These are phyloP conservation scores for Pythium chondricola DNA, from an alignment of 352 stramenopile genomes.

Conservation along the genomic window DNA sequence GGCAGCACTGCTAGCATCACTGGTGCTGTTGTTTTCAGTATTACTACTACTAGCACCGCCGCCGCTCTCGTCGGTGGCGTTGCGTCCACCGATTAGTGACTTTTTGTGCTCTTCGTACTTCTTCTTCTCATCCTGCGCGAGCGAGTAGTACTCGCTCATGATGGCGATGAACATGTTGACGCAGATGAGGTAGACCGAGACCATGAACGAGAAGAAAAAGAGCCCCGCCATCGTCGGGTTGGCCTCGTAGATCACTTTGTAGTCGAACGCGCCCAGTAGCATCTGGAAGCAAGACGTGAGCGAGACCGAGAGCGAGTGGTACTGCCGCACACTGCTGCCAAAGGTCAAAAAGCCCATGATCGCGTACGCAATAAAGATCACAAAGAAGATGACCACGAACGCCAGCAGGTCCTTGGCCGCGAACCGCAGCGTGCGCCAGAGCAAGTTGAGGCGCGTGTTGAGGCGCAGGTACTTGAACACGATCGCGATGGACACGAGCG, in stretches of 20 bases:
- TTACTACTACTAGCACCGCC: slow-evolving; percentile 5
- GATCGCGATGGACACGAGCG: slow-evolving; percentile 65
- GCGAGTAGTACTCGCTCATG: slow-evolving; percentile 80
- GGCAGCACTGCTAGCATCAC: no score
- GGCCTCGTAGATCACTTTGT: slow-evolving; percentile 54
- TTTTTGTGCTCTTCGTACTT: slow-evolving; percentile 44
- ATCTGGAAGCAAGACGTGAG: slow-evolving; percentile 81
- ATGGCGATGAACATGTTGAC: slow-evolving; percentile 86
- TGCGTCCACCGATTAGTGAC: slow-evolving; percentile 17
- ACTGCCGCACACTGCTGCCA: slow-evolving; percentile 51
- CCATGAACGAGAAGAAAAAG: slow-evolving; percentile 84
- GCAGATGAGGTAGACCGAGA: slow-evolving; percentile 74
- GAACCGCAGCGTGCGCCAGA: slow-evolving; percentile 76
- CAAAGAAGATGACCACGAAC: slow-evolving; percentile 79
- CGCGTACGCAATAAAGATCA: slow-evolving; percentile 70
- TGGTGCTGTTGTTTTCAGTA: background rate
- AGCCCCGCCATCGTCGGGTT: slow-evolving; percentile 70
- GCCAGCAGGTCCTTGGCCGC: slow-evolving; percentile 65
- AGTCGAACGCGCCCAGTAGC: slow-evolving; percentile 74
- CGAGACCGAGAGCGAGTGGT: slow-evolving; percentile 63
- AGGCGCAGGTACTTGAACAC: slow-evolving; percentile 81
- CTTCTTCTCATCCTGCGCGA: slow-evolving; percentile 66
- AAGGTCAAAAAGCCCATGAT: slow-evolving; percentile 80
- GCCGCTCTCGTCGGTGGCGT: slow-evolving; percentile 6
- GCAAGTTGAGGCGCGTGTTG: slow-evolving; percentile 66